These are phyloP conservation scores for Brasenia schreberi DNA, from an alignment of 164 flowering plant genomes.

Conservation along the genomic window DNA sequence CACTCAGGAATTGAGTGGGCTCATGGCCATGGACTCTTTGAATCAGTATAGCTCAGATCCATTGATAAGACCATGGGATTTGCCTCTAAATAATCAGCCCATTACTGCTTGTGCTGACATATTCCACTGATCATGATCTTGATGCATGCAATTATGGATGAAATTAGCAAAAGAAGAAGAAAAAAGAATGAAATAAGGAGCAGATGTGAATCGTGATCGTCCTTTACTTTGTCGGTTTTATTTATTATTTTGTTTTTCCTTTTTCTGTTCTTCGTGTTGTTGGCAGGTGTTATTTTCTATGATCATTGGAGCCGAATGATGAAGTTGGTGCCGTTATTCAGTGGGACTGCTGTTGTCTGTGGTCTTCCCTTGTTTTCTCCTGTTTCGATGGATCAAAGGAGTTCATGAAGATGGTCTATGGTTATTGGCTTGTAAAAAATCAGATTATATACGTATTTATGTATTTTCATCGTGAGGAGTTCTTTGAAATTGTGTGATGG, in stretches of 20 bases:
- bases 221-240: neutral
- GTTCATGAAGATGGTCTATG: neutral
- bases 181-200: neutral
- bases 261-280: neutral
- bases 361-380: neutral
- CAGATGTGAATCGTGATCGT: neutral
- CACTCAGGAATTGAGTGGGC: slow-evolving; percentile 8
- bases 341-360: neutral
- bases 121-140: slow-evolving; percentile 1
- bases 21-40: slow-evolving; percentile 1
- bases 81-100: slow-evolving; percentile 5
- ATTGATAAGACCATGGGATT: neutral
- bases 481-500: neutral
- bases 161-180: neutral
- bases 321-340: neutral
- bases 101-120: slow-evolving; percentile 8
- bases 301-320: neutral
- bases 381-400: neutral
- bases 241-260: neutral
- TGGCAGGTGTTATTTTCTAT: neutral
- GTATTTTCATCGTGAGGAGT: neutral
- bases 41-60: slow-evolving; percentile 6
- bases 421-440: too few relatives aligned
- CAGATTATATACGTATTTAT: neutral
- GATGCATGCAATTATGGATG: neutral